Conservation (phyloP, 2,329 filamentous ascomycete species). For the Didymella keratinophila region DNA sequence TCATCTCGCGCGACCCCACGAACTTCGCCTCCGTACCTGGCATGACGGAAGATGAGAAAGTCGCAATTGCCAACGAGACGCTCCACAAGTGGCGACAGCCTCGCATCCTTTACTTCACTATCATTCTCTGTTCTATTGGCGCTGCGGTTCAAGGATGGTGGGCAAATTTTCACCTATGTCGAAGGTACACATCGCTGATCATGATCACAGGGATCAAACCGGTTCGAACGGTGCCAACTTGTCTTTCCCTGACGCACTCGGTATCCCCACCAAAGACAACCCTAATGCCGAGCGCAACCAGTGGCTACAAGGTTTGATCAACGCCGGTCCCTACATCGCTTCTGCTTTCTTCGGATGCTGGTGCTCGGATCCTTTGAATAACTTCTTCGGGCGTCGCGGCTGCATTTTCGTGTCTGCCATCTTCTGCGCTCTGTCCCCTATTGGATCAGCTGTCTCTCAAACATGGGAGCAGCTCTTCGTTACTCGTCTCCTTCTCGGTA, state of each 20-base stretch:
- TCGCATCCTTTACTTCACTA: slow-evolving; percentile 67
- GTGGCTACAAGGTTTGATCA: slow-evolving; percentile 36
- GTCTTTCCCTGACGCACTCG: slow-evolving; percentile 63
- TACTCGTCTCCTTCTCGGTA: slow-evolving; percentile 50
- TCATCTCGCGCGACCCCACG: slow-evolving; percentile 54
- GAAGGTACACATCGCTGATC: not conserved
- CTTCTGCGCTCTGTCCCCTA: slow-evolving; percentile 29
- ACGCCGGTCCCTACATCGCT: slow-evolving; percentile 32
- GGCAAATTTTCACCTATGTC: not conserved
- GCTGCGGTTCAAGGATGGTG: slow-evolving; percentile 72
- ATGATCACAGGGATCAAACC: slow-evolving; percentile 55
- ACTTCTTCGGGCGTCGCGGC: slow-evolving; percentile 33
- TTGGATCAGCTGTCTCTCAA: slow-evolving; percentile 28
- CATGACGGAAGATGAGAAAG: slow-evolving; percentile 30
- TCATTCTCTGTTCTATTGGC: slow-evolving; percentile 70
- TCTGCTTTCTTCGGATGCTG: slow-evolving; percentile 26
- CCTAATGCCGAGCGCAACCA: slow-evolving; percentile 28
- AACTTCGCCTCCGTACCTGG: slow-evolving; percentile 25
- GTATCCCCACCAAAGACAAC: slow-evolving; percentile 51
- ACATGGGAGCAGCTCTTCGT: slow-evolving; percentile 52
- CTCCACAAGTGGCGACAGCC: slow-evolving; percentile 68
- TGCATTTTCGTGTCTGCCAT: slow-evolving; percentile 33
- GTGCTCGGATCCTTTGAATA: slow-evolving; percentile 34
- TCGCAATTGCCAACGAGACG: slow-evolving; percentile 29
- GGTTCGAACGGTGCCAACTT: slow-evolving; percentile 62